Evolutionary conservation across 768 basidiomycete genomes (phyloP).

Genomic region (Phaeotremella skinneri): DNA sequence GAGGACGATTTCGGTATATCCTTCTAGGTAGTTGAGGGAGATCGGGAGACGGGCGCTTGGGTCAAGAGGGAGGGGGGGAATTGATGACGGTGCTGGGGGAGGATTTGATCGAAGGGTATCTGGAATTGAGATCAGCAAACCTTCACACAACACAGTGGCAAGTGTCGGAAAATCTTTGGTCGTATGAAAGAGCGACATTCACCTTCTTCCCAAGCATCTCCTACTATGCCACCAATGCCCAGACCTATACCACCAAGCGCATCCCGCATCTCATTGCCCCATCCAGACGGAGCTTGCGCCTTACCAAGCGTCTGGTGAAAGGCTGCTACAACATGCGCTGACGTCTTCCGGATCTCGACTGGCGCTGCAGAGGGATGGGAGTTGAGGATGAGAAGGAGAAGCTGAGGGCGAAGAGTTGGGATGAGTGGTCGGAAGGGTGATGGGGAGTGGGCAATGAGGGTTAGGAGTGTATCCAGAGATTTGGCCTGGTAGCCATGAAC

Average conservation of each 20-base stretch:
- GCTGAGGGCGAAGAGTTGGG: conserved; percentile 35
- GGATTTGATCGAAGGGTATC: conserved; percentile 18
- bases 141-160: too few species aligned
- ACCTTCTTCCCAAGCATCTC: conserved; percentile 41
- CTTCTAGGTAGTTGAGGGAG: conserved; percentile 35
- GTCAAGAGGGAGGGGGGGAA: conserved; percentile 30
- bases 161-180: too few species aligned
- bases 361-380: conserved; percentile 10
- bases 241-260: conserved; percentile 30
- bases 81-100: conserved; percentile 12
- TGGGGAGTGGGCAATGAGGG: conserved; percentile 42
- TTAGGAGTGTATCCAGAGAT: conserved; percentile 25
- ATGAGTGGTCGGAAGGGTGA: conserved; percentile 45
- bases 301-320: conserved; percentile 35
- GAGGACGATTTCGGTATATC: conserved; percentile 33
- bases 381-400: conserved; percentile 24
- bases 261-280: conserved; percentile 36
- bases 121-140: conserved; percentile 7
- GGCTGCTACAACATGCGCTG: conserved; percentile 25
- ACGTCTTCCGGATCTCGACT: conserved; percentile 13
- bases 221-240: conserved; percentile 20
- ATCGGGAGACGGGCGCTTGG: conserved; percentile 17
- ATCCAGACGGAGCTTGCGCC: conserved; percentile 25
- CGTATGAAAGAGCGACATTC: conserved; percentile 8
- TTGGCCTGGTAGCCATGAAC: conserved; percentile 10